Evolutionary conservation across 83 land plant genomes (phyloP).

Genomic region (Diphasiastrum complanatum): DNA sequence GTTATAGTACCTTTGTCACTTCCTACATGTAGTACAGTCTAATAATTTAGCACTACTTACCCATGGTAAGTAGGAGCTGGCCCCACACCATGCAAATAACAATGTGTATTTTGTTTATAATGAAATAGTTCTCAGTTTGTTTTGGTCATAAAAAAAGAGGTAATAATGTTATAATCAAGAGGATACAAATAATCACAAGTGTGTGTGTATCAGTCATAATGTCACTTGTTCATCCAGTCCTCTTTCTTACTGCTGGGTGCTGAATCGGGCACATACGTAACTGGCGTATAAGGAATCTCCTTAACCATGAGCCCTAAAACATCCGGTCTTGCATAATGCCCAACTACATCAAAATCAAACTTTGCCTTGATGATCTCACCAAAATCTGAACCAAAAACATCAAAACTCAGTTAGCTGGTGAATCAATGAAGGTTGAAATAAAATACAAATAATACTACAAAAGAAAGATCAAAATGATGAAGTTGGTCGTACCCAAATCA

Average conservation of each 20-base stretch:
- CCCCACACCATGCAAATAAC: too few species aligned
- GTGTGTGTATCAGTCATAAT: background rate
- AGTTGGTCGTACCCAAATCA: conserved; percentile 60
- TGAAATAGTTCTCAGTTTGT: too few species aligned
- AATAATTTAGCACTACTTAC: too few species aligned
- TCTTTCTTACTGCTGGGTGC: conserved; percentile 1
- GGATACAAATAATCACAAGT: too few species aligned
- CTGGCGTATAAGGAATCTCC: conserved; percentile 60
- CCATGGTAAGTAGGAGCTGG: too few species aligned
- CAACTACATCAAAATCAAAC: conserved; percentile 96
- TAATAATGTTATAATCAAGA: too few species aligned
- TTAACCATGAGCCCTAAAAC: conserved; percentile 58
- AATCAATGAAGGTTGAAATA: background rate
- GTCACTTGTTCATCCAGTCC: background rate
- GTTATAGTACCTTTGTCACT: too few species aligned
- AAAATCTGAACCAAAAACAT: conserved; percentile 51
- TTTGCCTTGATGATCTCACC: conserved; percentile 82
- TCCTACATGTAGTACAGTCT: too few species aligned
- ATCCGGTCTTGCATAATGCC: conserved; percentile 89
- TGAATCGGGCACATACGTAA: conserved; percentile 32
- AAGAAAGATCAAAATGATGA: background rate
- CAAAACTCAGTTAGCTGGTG: background rate
- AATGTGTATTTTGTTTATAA: too few species aligned
- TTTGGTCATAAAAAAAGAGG: too few species aligned
- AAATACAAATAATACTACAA: background rate